Conservation (phyloP, 1,139 yeast species). For the Magnusiomyces paraingens region DNA sequence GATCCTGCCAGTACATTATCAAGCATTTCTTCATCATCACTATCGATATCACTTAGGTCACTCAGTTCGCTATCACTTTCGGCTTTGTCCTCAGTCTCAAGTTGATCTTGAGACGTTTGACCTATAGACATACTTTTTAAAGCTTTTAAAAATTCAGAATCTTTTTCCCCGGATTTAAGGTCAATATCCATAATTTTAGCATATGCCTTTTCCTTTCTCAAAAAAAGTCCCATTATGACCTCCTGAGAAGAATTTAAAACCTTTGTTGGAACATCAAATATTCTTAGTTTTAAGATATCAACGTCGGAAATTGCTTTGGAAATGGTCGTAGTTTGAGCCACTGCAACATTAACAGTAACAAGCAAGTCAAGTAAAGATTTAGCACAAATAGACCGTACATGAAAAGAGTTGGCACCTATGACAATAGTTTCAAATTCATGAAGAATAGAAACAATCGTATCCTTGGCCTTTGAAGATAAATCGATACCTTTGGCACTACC, state of each 20-base stretch:
- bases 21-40: constrained; percentile 12
- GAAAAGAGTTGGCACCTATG: constrained; percentile 10
- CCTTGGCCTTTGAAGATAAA: constrained; percentile 9
- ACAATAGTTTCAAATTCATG: constrained; percentile 14
- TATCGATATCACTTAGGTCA: constrained; percentile 7
- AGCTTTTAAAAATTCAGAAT: constrained; percentile 6
- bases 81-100: background rate
- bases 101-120: background rate
- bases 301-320: constrained; percentile 1
- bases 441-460: constrained; percentile 9
- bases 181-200: constrained; percentile 14
- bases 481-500: constrained; percentile 2
- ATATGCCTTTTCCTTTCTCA: constrained; percentile 21
- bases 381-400: constrained; percentile 14
- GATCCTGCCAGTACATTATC: constrained; percentile 1
- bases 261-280: constrained; percentile 14
- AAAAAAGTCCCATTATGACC: constrained; percentile 20
- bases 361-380: constrained; percentile 13
- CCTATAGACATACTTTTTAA: background rate
- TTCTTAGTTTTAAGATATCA: constrained; percentile 6
- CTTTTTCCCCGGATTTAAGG: constrained; percentile 15
- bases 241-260: constrained; percentile 12
- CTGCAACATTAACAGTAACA: constrained; percentile 15
- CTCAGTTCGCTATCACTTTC: constrained; percentile 2
- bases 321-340: constrained; percentile 12